Conservation (phyloP, 257 asterid genomes). For the Fraxinus anomala region DNA sequence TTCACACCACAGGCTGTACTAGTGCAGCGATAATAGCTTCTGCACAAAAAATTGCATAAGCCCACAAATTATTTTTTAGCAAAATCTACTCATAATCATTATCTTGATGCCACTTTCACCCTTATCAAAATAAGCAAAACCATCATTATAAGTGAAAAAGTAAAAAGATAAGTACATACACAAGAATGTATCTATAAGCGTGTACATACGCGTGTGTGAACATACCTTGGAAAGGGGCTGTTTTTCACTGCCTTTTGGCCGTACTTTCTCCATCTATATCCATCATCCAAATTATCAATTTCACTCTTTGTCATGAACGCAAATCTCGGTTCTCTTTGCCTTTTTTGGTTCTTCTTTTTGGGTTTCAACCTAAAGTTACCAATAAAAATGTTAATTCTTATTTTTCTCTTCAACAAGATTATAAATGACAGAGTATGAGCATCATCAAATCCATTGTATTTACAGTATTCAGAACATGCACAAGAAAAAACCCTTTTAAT, state of each 20-base stretch:
- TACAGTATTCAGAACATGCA: too few relatives aligned
- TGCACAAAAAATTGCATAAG: constrained; percentile 23
- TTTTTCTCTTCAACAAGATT: not conserved
- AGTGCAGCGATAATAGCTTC: constrained; percentile 97
- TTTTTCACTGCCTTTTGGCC: constrained; percentile 55
- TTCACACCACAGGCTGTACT: constrained; percentile 83
- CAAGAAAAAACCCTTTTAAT: too few relatives aligned
- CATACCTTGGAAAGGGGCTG: constrained; percentile 53
- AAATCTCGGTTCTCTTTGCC: constrained; percentile 47
- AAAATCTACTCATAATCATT: not conserved
- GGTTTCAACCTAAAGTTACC: constrained; percentile 35
- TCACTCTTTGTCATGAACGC: constrained; percentile 59
- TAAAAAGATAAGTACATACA: not conserved
- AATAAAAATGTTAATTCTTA: not conserved
- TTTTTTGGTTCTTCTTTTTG: constrained; percentile 44
- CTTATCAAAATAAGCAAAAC: not conserved
- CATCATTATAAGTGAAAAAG: not conserved
- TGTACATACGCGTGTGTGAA: not conserved
- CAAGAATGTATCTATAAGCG: not conserved
- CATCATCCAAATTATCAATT: constrained; percentile 53
- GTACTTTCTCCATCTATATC: constrained; percentile 56
- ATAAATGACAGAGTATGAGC: not conserved
- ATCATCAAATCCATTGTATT: not conserved
- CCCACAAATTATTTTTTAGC: not conserved
- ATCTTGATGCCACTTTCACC: not conserved